Evolutionary conservation across 2,329 filamentous ascomycete species (phyloP), one percentile per base, ranked within the genome.

Genomic region (Calonectria pseudoreteaudii): DNA sequence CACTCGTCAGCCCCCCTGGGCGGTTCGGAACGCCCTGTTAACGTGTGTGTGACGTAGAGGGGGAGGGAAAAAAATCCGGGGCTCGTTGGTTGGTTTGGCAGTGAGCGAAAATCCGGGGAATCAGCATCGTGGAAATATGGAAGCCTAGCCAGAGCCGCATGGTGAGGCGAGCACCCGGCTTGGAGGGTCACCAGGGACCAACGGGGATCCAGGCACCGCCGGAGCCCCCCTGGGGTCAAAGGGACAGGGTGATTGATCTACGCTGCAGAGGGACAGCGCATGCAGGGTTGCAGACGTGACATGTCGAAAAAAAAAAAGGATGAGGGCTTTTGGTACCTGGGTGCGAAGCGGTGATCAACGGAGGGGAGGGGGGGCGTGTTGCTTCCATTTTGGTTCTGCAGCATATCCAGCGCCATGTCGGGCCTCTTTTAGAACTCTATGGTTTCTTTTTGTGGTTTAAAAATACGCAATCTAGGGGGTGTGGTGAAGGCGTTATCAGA

Each of bases 101-200:
- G 38, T 18, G 56, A 62, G n/a, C 26, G 49, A 41, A 30, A 53
- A 36, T 75, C 69, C 65, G 71, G 60, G 75, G 74, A 74, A 77
- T 76, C 67, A 74, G 74, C 56, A 69, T 74, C 38, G 75, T 20
- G 64, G 68, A 70, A 62, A 77, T 76, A 64, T 73, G 67, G 75
- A 31, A 77, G 75, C 74, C 75, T 77, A 72, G 70, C 73, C 64
- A 60, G 47, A 50, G 58, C 31, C 49, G 62, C 62, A 66, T 47
- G 62, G 71, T 50, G 62, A 49, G 47, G 53, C 31, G 47, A 64
- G 56, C 65, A 26, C 38, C 50, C 50, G 74, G 62, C 52, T 23
- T 50, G 34, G 28, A 41, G 28, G 20, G 56, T 62, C 14, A 23
- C 56, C 28, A 41, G 64, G 64, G 38, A n/a, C 53, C 36, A 28